phyloP scores from a whole-genome alignment of 176 grass and related monocot species.

The Avena sativa region DNA sequence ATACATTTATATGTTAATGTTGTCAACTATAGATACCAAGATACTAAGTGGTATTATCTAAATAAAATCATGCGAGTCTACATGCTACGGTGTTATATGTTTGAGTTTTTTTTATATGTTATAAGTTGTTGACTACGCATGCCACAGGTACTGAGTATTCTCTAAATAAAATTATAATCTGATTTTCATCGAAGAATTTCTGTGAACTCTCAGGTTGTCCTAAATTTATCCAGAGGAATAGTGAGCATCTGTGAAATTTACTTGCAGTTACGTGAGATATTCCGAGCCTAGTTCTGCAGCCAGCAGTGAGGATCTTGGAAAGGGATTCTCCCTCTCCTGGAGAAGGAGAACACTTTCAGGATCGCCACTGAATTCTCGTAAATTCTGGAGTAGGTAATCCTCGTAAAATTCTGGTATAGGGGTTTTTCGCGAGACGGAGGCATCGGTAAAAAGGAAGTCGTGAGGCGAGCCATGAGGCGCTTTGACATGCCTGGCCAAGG shows the following conservation, averaged over 20 bases:
- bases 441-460: too few relatives aligned
- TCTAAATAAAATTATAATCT: not conserved
- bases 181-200: not conserved
- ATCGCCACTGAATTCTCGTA: too few relatives aligned
- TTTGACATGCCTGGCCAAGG: too few relatives aligned
- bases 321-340: not conserved
- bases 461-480: too few relatives aligned
- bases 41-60: not conserved
- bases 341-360: too few relatives aligned
- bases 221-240: not conserved
- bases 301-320: not conserved
- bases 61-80: not conserved
- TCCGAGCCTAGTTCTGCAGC: not conserved
- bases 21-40: not conserved
- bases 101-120: too few relatives aligned
- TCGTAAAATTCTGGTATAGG: too few relatives aligned
- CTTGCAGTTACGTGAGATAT: not conserved
- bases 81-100: not conserved
- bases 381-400: too few relatives aligned
- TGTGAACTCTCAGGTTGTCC: not conserved
- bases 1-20: too few relatives aligned
- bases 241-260: not conserved
- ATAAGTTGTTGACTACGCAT: not conserved
- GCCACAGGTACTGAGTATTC: not conserved
- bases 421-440: too few relatives aligned